Percentiles rank a stretch among this genome's conserved stretches.
Evolutionary conservation across 192 early-diverging fungal species (phyloP).

Genomic region (Mortierella claussenii): DNA sequence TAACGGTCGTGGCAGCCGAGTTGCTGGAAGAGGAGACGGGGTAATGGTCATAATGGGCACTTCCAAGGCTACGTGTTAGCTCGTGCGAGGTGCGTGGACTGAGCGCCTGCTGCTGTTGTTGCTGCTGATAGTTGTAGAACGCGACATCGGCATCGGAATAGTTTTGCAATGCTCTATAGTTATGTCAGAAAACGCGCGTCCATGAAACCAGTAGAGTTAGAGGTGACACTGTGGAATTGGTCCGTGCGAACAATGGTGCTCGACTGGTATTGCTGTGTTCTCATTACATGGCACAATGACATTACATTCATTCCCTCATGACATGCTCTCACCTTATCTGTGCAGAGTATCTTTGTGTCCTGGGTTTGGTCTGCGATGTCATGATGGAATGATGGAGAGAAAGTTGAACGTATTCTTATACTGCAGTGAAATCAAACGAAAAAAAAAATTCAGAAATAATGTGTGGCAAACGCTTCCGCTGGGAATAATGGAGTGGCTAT

Average conservation of each 20-base stretch:
- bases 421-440: background rate
- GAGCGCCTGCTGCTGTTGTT: slow-evolving; percentile 10
- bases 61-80: background rate
- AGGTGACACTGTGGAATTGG: background rate
- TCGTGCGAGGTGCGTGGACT: slow-evolving; percentile 15
- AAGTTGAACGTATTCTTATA: background rate
- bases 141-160: slow-evolving; percentile 25
- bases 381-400: slow-evolving; percentile 8
- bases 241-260: slow-evolving; percentile 7
- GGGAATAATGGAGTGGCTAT: no score
- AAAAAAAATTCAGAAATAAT: background rate
- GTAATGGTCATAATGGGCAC: slow-evolving; percentile 10
- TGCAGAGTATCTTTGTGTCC: slow-evolving; percentile 20
- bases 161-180: slow-evolving; percentile 30
- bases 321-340: slow-evolving; percentile 36
- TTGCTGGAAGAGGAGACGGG: slow-evolving; percentile 8
- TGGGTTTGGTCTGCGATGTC: slow-evolving; percentile 2
- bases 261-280: no score
- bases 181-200: background rate
- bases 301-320: background rate
- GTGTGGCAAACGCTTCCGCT: no score
- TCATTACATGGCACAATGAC: background rate
- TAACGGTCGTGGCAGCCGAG: slow-evolving; percentile 12
- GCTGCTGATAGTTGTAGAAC: slow-evolving; percentile 11
- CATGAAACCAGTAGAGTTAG: background rate